Evolutionary conservation across 257 asterid species (phyloP).

Genomic region (Przewalskia tangutica): DNA sequence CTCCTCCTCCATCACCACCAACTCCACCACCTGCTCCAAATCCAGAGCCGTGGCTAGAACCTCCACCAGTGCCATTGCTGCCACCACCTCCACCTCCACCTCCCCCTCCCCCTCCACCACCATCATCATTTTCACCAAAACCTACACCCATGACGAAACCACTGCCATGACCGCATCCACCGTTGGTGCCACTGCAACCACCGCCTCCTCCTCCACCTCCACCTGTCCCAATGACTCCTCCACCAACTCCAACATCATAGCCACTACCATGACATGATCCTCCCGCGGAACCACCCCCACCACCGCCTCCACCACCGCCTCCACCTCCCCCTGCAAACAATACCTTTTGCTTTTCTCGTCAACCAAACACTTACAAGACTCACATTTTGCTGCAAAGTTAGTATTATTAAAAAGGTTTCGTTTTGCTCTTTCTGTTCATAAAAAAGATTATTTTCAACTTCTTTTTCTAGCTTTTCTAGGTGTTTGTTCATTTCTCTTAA

Average conservation of each 20-base stretch:
- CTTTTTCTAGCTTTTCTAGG: too few relatives aligned
- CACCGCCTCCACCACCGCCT: background rate
- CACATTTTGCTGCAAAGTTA: too few relatives aligned
- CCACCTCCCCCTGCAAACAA: constrained; percentile 5
- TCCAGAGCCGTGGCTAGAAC: constrained; percentile 7
- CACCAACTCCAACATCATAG: constrained; percentile 1
- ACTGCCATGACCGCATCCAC: constrained; percentile 3
- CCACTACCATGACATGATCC: constrained; percentile 13
- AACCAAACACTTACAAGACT: too few relatives aligned
- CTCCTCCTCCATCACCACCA: background rate
- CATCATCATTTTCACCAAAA: constrained; percentile 2
- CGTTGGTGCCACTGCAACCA: background rate
- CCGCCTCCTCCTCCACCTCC: background rate
- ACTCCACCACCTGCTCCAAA: constrained; percentile 2
- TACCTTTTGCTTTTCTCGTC: too few relatives aligned
- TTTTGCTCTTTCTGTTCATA: too few relatives aligned
- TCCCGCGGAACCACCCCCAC: background rate
- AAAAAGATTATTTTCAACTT: too few relatives aligned
- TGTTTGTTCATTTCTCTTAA: too few relatives aligned
- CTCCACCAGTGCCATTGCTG: background rate
- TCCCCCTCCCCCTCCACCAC: background rate
- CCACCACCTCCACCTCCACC: background rate
- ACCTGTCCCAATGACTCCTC: background rate
- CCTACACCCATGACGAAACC: constrained; percentile 11
- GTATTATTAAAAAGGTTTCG: too few relatives aligned